Percentiles rank a stretch among this genome's conserved stretches.
Evolutionary conservation across 352 stramenopile genomes (phyloP).

Genomic region (Phytophthora hybrid): DNA sequence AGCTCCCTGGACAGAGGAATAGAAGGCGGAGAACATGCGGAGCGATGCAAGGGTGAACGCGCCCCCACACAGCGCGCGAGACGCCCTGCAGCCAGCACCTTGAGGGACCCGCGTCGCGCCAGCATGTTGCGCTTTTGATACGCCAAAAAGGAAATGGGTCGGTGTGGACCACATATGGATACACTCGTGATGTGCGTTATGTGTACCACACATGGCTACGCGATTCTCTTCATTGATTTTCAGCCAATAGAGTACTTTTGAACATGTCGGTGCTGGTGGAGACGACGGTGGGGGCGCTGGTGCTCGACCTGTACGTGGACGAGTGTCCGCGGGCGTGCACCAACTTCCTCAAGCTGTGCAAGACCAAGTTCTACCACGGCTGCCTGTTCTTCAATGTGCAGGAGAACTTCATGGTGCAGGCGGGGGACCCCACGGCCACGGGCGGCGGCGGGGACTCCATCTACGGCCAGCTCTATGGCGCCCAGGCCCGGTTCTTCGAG

Average conservation of each 20-base stretch:
- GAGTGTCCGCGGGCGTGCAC: slow-evolving; percentile 81
- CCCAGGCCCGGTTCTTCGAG: slow-evolving; percentile 79
- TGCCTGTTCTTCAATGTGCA: slow-evolving; percentile 97
- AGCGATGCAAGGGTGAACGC: slow-evolving; percentile 12
- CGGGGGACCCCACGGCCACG: slow-evolving; percentile 92
- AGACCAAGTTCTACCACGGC: slow-evolving; percentile 95
- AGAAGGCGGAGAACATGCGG: slow-evolving; percentile 1
- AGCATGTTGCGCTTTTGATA: slow-evolving; percentile 23
- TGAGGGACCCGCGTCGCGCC: slow-evolving; percentile 12
- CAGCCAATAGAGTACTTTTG: not conserved
- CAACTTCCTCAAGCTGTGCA: slow-evolving; percentile 97
- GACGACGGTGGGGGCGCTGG: slow-evolving; percentile 91
- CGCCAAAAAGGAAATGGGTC: not conserved
- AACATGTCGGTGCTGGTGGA: slow-evolving; percentile 91
- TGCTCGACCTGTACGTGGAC: slow-evolving; percentile 93
- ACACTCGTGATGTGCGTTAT: not conserved
- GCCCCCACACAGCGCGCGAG: not conserved
- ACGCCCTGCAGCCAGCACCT: slow-evolving; percentile 10
- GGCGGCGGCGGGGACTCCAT: slow-evolving; percentile 95
- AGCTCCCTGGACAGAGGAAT: slow-evolving; percentile 56
- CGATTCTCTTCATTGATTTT: not conserved
- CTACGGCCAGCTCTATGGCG: slow-evolving; percentile 93
- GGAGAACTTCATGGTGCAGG: slow-evolving; percentile 95
- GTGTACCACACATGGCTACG: slow-evolving; percentile 2
- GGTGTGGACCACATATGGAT: not conserved